Conservation (phyloP, 441 rosid species). For the Capsella rubella region DNA sequence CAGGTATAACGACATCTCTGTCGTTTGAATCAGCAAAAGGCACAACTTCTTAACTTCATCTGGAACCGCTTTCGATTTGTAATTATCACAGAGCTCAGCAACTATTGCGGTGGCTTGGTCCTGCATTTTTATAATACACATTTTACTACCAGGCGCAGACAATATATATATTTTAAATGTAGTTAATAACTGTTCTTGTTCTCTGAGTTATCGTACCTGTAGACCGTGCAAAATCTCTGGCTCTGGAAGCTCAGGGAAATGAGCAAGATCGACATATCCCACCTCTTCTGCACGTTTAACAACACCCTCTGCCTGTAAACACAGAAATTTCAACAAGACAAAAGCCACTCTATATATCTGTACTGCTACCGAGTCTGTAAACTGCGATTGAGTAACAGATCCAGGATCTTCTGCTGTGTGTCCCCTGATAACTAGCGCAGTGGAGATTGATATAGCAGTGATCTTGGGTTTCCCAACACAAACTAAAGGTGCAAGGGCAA, state of each 20-base stretch:
- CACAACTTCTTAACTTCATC: conserved; percentile 61
- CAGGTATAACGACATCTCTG: conserved; percentile 85
- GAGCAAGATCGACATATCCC: conserved; percentile 88
- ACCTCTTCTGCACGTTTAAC: conserved; percentile 89
- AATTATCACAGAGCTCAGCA: conserved; percentile 62
- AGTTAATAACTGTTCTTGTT: conserved; percentile 6
- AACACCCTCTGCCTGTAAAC: conserved; percentile 85
- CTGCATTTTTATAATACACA: conserved; percentile 50
- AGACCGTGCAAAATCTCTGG: conserved; percentile 95
- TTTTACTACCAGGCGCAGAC: background rate
- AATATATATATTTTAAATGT: background rate
- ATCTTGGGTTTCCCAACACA: conserved; percentile 56
- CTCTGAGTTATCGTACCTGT: conserved; percentile 61
- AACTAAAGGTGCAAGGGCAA: conserved; percentile 74
- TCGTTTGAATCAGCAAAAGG: conserved; percentile 65
- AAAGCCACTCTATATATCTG: conserved; percentile 82
- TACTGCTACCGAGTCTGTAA: conserved; percentile 83
- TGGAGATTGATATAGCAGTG: conserved; percentile 51
- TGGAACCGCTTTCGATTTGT: conserved; percentile 54
- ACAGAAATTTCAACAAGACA: conserved; percentile 80
- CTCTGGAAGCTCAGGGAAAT: conserved; percentile 97
- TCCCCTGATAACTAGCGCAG: conserved; percentile 60
- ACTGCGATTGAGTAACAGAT: conserved; percentile 61
- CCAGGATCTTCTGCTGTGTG: conserved; percentile 54
- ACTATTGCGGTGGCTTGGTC: conserved; percentile 78